Base-by-base conservation (phyloP, 208 protist species). In the Lotmaria passim region DNA sequence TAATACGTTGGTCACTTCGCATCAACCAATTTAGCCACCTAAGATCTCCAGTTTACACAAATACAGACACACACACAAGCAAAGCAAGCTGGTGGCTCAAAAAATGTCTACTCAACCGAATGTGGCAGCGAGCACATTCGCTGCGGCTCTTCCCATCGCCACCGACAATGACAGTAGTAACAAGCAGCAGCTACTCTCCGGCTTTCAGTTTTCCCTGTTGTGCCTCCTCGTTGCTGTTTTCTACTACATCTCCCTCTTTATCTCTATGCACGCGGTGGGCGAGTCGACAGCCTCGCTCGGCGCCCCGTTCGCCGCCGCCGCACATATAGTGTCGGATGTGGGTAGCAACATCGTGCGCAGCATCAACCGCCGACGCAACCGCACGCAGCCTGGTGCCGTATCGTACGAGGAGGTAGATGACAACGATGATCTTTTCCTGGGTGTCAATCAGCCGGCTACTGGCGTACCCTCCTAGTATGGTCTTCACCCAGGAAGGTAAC, bases 221-320 rank as follows among this genome's bases (percentile, higher is more conserved):
- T 69, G 75, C 33, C 28, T 94, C 8, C 53, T 86, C 10, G 79
- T 68, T 24, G 41, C 52, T 2, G 48, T 38, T 31, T 89, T 76
- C 58, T 90, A 94, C 57, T 94, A 89, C 60, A 48, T 67, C 14
- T 70, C 85, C 0, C 60, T 89, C 17, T 78, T 75, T 50, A 69
- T 94, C 31, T 87, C 81, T 34, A 64, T 73, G 12, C 10, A 65
- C 12, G 83, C 85, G 30, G 83, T 87, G 19, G 88, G 85, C 0
- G 88, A 91, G 58, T 85, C 81, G 26, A 84, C 75, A 28, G 60
- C 52, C 14, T 62, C 72, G 2, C 61, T 94, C 17, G 28, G 81
- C 1, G 47, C 80, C 3, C 88, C 88, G 19, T 73, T 90, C 56
- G n/a, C 47, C 7, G 52, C 66, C 6, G 50, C 48, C 10, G 34